A percentile compares a stretch with the other conserved stretches of the same genome.
Conservation (phyloP, 805 yeast genomes). For the Schizosaccharomyces osmophilus region DNA sequence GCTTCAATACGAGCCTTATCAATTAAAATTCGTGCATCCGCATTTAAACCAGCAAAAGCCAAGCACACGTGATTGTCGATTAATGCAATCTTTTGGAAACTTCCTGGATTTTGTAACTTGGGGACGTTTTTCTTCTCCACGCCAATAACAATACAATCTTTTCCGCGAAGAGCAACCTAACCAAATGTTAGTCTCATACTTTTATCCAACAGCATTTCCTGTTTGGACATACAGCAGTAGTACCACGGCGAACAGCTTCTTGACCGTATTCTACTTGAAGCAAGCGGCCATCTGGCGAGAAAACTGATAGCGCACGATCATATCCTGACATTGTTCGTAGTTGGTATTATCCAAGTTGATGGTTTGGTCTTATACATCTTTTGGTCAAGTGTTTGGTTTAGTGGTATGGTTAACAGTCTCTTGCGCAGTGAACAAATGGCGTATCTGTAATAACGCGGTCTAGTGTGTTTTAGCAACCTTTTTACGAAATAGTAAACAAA, state of each 20-base stretch:
- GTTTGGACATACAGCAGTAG: slow-evolving; percentile 41
- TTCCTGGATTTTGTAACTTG: slow-evolving; percentile 87
- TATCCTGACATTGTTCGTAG: slow-evolving; percentile 63
- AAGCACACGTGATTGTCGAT: slow-evolving; percentile 74
- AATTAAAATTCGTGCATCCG: slow-evolving; percentile 87
- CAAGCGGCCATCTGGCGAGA: slow-evolving; percentile 16
- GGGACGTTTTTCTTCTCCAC: slow-evolving; percentile 91
- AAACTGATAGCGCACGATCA: slow-evolving; percentile 95
- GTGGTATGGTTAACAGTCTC: too few relatives aligned
- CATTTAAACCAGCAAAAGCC: slow-evolving; percentile 92
- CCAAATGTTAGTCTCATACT: background rate
- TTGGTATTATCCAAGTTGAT: background rate
- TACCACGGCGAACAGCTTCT: slow-evolving; percentile 95
- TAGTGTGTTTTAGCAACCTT: too few relatives aligned
- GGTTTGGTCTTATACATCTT: too few relatives aligned
- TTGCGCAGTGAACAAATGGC: too few relatives aligned
- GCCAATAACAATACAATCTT: slow-evolving; percentile 69
- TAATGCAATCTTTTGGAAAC: slow-evolving; percentile 81
- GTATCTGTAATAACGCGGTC: too few relatives aligned
- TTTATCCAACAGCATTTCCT: background rate
- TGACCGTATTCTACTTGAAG: slow-evolving; percentile 83
- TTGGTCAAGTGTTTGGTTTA: too few relatives aligned
- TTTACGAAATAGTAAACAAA: too few relatives aligned
- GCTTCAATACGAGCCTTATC: slow-evolving; percentile 94
- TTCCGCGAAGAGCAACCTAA: slow-evolving; percentile 73